Evolutionary conservation across 805 yeast species (phyloP), one percentile per base, ranked within the genome.

Genomic region (Wickerhamomyces tratensis): DNA sequence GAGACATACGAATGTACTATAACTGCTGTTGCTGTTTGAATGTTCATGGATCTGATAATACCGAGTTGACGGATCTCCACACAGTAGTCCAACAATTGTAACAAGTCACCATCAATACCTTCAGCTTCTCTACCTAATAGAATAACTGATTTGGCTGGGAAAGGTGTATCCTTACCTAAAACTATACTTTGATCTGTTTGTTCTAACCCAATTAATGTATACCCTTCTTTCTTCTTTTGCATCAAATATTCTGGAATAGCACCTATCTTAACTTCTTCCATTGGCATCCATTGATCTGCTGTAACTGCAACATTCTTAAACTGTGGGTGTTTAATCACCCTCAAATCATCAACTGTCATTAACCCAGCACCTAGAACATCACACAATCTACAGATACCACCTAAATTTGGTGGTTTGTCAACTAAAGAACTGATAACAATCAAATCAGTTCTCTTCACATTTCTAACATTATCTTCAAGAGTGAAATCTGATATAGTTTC

Each of bases 201-300:
- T 52, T 89, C 98, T 35, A 89, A 68, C 0, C 97, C 97, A 46
- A 91, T 81, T 43, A 89, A 64, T 0, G 94, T 82, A 56, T 88
- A 89, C 0, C 97, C 97, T 46, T 85, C 83, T 58, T 75, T 78
- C 46, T 68, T 69, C 66, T 82, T 81, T 41, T 57, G 54, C 41
- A 66, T 65, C 74, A 91, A 71, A 53, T 66, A 91, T 2, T 59
- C 61, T 2, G 66, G 61, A 37, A 89, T 77, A 4, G 67, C 68
- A 1, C 63, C 75, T 6, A 74, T 69, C 43, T 72, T 72, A 6
- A 89, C 95, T 57, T 88, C 91, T 7, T 66, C 57, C 78, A 89
- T 81, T 1, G 97, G 97, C 93, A 88, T 85, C 97, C 97, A 91
- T 44, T 74, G 68, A 51, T 89, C 97, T 0, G 98, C 95, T 0